Base-by-base conservation (phyloP, 495 filamentous ascomycete species). In the Penicillium ochrochloron region DNA sequence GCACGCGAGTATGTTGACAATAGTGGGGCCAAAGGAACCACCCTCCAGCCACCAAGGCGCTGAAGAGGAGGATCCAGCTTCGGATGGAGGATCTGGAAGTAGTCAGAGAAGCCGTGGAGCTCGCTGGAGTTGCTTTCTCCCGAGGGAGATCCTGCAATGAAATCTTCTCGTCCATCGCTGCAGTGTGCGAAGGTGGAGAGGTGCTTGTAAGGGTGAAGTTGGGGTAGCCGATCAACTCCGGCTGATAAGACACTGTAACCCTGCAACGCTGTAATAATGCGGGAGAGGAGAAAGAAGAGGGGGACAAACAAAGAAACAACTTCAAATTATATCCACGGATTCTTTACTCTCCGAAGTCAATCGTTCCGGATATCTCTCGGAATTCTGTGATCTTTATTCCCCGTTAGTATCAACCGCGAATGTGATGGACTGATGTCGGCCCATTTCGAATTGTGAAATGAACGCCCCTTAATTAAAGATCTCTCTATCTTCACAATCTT, bases 11-110 rank as follows among this genome's bases (percentile, higher is more conserved):
- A n/a, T 59, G 62, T 21, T 63, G 48, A 33, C 61, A 65, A 17
- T 41, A 29, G 42, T 54, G 61, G 19, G 60, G 62, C 59, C 61
- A 17, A 1, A 70, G 54, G 31, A 73, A 56, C 71, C 71, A 73
- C 15, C 44, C 50, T 7, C 59, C 58, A 42, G 61, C 52, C 4
- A 71, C 3, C 17, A 71, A 21, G 5, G 57, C 21, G 56, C 35
- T 50, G 41, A 73, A 41, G 3, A 63, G 15, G 17, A 73, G 29
- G 19, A 42, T 33, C 68, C 66, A 73, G 25, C 19, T 21, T 23
- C 56, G 60, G 14, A 42, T n/a, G 39, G 52, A 62, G 15, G 60
- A 46, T n/a, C 35, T 54, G 15, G 60, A 21, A 8, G 31, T 2
- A 0, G 6, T 25, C 0, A 23, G 27, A 9, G 25, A 17, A 55